phyloP scores from a whole-genome alignment of 2,329 filamentous ascomycete species.

The Decorospora gaudefroyi region DNA sequence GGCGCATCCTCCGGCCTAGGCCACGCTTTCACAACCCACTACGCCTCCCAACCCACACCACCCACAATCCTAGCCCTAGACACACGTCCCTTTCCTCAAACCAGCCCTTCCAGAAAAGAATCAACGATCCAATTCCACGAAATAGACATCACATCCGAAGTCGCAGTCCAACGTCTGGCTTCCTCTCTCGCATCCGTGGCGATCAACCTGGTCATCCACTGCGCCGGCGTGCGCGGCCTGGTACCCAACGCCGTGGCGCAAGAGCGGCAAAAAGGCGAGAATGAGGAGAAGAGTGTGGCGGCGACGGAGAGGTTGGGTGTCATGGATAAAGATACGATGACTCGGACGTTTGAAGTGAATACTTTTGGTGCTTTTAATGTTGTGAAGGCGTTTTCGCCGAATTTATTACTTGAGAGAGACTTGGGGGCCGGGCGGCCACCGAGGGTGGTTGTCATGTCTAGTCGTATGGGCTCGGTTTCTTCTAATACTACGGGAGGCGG shows the following conservation, averaged over 20 bases:
- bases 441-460: constrained; percentile 52
- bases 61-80: constrained; percentile 32
- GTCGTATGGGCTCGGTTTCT: constrained; percentile 52
- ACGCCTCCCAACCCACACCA: constrained; percentile 17
- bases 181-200: too few relatives aligned
- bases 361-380: constrained; percentile 51
- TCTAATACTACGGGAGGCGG: constrained; percentile 50
- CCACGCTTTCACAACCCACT: constrained; percentile 56
- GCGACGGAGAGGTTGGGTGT: constrained; percentile 49
- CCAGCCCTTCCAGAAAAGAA: not conserved
- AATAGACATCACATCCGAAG: constrained; percentile 15
- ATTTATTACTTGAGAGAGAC: constrained; percentile 25
- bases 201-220: constrained; percentile 54
- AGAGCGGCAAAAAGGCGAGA: not conserved
- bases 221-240: constrained; percentile 53
- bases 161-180: constrained; percentile 14
- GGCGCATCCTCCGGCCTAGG: constrained; percentile 94
- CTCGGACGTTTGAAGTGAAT: constrained; percentile 50
- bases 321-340: constrained; percentile 50
- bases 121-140: constrained; percentile 14
- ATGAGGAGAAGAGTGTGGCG: constrained; percentile 46
- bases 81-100: constrained; percentile 7
- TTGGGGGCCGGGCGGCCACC: constrained; percentile 1
- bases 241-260: constrained; percentile 37
- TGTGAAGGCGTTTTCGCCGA: constrained; percentile 46